Evolutionary conservation across 2,329 filamentous ascomycete species (phyloP).

Genomic region (Cercospora berteroae): DNA sequence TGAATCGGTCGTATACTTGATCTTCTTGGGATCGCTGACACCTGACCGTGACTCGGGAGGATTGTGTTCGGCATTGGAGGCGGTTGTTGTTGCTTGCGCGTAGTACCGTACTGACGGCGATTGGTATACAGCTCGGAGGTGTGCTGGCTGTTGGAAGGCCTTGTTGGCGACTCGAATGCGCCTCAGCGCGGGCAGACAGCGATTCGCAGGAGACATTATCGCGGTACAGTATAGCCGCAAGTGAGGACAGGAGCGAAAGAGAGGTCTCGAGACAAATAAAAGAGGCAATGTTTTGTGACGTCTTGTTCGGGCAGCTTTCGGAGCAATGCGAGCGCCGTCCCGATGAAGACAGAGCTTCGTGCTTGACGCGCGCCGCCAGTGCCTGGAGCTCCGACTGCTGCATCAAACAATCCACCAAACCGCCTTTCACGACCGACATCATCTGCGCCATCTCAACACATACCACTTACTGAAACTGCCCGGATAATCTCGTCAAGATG

Average conservation of each 20-base stretch:
- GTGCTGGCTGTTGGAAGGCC: slow-evolving; percentile 32
- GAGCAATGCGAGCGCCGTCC: neutral
- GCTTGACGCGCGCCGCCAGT: neutral
- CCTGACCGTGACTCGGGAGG: slow-evolving; percentile 31
- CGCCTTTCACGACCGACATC: slow-evolving; percentile 3
- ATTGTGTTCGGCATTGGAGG: slow-evolving; percentile 33
- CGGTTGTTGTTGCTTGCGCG: slow-evolving; percentile 34
- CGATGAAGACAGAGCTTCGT: neutral
- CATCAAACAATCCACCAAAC: slow-evolving; percentile 5
- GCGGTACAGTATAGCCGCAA: neutral
- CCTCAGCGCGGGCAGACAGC: slow-evolving; percentile 32
- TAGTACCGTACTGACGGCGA: slow-evolving; percentile 15
- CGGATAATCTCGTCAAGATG: slow-evolving; percentile 53
- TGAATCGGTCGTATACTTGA: slow-evolving; percentile 80
- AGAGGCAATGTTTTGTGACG: slow-evolving; percentile 1
- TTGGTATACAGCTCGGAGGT: slow-evolving; percentile 30
- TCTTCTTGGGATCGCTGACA: slow-evolving; percentile 40
- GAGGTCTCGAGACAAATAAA: neutral
- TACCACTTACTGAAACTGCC: neutral
- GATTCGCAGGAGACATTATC: slow-evolving; percentile 30
- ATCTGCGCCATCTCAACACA: neutral
- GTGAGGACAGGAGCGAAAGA: neutral
- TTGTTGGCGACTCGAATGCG: slow-evolving; percentile 36
- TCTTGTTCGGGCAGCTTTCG: slow-evolving; percentile 9
- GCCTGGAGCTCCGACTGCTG: slow-evolving; percentile 18